Base-by-base conservation (phyloP, 805 yeast species). In the Yamadazyma ubonensis region DNA sequence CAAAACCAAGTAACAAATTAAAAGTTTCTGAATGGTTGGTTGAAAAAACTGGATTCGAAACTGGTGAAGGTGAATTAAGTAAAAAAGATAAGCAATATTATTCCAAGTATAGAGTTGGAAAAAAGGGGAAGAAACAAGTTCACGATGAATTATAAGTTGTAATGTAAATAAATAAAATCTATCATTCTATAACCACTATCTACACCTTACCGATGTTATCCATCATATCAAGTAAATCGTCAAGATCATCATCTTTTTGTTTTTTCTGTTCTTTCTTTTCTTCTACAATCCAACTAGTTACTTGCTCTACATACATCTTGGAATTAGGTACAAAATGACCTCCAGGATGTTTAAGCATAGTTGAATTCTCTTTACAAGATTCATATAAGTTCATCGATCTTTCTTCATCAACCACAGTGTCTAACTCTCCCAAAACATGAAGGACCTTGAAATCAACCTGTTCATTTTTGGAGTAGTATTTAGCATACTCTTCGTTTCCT, bases 241-340 rank as follows among this genome's bases (percentile, higher is more conserved):
- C 65, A 14, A 47, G 32, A 12, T 52, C 54, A 5, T 53, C 49
- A 9, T 50, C 52, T 2, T 37, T 46, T 8, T 49, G 42, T 10
- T 36, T 38, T 23, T 45, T 39, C 17, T n/a, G n/a, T 12, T 25
- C 30, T 14, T 43, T 33, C 15, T 47, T 50, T 2, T 38, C 47
- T 7, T 28, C 23, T 35, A 52, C 57, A 9, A 70, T 63, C 74
- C 74, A 70, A 42, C 63, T 65, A 12, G 60, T 52, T 5, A 68
- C 72, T 44, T 66, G 67, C 39, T 64, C 69, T 2, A 68, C 58
- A 44, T 61, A 52, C 11, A 58, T 35, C 59, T 85, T 86, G 36
- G 89, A 83, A 62, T 87, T 88, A 20, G 98, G 99, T 33, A 91
- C 96, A 65, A 85, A 89, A 57, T 91, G 99, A 1, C 98, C 97